Conservation (phyloP, 768 basidiomycete genomes). For the Dendrothele bispora region DNA sequence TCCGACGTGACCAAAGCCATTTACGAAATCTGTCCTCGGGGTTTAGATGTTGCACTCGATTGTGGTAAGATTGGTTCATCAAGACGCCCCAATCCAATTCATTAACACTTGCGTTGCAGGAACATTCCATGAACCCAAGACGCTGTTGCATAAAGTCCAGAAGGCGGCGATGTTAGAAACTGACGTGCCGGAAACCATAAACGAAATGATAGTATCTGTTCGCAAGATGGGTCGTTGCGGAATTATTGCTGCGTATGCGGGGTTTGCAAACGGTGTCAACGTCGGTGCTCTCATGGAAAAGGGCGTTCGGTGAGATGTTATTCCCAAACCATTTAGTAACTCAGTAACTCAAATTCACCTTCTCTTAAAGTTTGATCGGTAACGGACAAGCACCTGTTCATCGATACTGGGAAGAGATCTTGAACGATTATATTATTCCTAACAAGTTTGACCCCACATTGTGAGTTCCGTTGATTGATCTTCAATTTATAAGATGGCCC, state of each 20-base stretch:
- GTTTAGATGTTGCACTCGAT: slow-evolving; percentile 65
- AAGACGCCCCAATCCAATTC: too few relatives aligned
- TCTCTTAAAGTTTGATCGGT: slow-evolving; percentile 50
- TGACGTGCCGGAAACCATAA: slow-evolving; percentile 64
- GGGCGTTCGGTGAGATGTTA: slow-evolving; percentile 49
- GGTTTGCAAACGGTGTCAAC: slow-evolving; percentile 66
- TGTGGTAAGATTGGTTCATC: slow-evolving; percentile 32
- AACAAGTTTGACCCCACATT: slow-evolving; percentile 68
- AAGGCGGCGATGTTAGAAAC: slow-evolving; percentile 76
- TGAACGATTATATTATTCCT: slow-evolving; percentile 60
- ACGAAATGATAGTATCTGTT: slow-evolving; percentile 46
- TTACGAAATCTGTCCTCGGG: slow-evolving; percentile 60
- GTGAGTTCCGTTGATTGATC: slow-evolving; percentile 30
- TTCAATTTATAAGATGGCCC: not conserved
- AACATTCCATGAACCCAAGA: slow-evolving; percentile 74
- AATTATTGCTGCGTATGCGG: slow-evolving; percentile 68
- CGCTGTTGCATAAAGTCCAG: slow-evolving; percentile 62
- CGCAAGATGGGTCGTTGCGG: slow-evolving; percentile 61
- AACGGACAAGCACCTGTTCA: slow-evolving; percentile 79
- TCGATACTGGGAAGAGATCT: slow-evolving; percentile 70
- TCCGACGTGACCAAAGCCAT: slow-evolving; percentile 52
- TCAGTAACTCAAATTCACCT: not conserved
- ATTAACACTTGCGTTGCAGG: slow-evolving; percentile 22
- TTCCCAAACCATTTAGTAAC: not conserved
- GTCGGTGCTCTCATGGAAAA: slow-evolving; percentile 80